Conservation (phyloP, 2,329 filamentous ascomycete species). For the Venturia carpophila region DNA sequence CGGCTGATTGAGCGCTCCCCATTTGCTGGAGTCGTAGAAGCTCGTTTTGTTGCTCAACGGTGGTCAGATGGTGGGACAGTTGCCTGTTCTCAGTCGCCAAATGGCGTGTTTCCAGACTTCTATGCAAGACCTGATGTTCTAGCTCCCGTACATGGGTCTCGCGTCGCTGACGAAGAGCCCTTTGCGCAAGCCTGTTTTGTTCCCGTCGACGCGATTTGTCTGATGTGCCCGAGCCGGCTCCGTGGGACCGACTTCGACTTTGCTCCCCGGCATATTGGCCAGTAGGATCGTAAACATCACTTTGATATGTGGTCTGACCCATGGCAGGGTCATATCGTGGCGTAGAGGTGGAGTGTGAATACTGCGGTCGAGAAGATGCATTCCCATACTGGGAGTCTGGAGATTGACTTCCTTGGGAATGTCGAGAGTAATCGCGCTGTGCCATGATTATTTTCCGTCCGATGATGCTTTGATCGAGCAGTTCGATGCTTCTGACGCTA, state of each 20-base stretch:
- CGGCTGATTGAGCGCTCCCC: background rate
- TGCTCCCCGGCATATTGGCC: slow-evolving; percentile 2
- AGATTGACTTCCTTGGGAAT: slow-evolving; percentile 6
- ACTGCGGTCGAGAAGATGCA: background rate
- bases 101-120: slow-evolving; percentile 15
- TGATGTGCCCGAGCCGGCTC: slow-evolving; percentile 6
- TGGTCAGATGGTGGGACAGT: slow-evolving; percentile 12
- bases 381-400: background rate
- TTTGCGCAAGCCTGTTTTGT: slow-evolving; percentile 17
- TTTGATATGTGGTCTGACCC: slow-evolving; percentile 4
- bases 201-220: slow-evolving; percentile 13
- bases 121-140: slow-evolving; percentile 16
- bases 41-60: slow-evolving; percentile 11
- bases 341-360: background rate
- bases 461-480: background rate
- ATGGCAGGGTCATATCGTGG: slow-evolving; percentile 7
- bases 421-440: slow-evolving; percentile 11
- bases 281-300: background rate
- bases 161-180: slow-evolving; percentile 15
- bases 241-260: background rate
- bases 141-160: slow-evolving; percentile 15
- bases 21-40: slow-evolving; percentile 11
- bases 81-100: slow-evolving; percentile 14
- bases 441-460: background rate
- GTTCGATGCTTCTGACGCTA: background rate